Evolutionary conservation across 352 stramenopile genomes (phyloP), one percentile per base, ranked within the genome.

Genomic region (Pythium dissimile): DNA sequence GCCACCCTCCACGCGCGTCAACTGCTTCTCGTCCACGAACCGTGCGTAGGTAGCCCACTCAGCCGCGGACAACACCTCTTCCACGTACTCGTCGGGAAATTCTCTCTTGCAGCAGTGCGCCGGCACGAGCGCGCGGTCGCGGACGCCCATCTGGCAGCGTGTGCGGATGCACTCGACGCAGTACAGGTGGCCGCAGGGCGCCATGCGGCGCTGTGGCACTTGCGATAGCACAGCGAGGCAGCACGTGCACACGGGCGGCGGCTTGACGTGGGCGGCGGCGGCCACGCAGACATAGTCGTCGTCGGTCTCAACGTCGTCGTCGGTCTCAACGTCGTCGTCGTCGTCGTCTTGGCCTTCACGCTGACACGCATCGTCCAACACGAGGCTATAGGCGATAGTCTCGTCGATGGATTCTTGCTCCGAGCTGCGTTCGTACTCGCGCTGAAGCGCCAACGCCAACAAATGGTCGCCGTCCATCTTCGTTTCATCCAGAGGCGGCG

Each of bases 51-150:
- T 66, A 9, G 8, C 5, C 23, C 79, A 66, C 16, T 80, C 69
- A 11, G 12, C 16, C 8, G 12, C 24, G 27, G 49, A 35, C 11
- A 92, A 59, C 34, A 57, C 77, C 23, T 81, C 64, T 2, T 47
- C 47, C 10, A 92, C 71, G 52, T 89, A 90, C 15, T 92, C 80
- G 16, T 46, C 51, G 0, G 82, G 82, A 26, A 85, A 84, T 12
- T 92, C 82, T 31, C 76, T 75, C 52, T 77, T 77, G 67, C 80
- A 92, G 69, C 80, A 92, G 49, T 86, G 80, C 12, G 78, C 72
- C 30, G 82, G 82, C 21, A 84, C 64, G 53, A 88, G 66, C 24
- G 69, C 67, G 9, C 82, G 76, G 52, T 92, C 75, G 3, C 55
- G 53, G 0, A 89, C 59, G 26, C 67, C 71, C 69, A 86, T 84